A percentile compares a stretch with the other conserved stretches of the same genome.
These are phyloP conservation scores for Priceomyces melissophilus DNA, from an alignment of 805 yeast species.

Conservation along the genomic window DNA sequence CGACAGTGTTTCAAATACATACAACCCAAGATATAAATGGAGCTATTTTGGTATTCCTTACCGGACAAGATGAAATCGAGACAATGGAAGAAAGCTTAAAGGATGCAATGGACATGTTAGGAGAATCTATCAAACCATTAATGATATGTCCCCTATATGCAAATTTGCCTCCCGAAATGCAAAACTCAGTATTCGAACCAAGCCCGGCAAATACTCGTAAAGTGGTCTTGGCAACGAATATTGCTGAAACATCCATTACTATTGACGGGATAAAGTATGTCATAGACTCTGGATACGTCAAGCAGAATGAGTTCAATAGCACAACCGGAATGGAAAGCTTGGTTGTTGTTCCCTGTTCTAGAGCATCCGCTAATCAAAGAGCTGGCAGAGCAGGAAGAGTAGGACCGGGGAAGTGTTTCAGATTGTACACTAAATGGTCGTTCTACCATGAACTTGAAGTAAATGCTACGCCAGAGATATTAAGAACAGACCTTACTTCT, in stretches of 20 bases:
- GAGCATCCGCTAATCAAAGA: constrained; percentile 45
- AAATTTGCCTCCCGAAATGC: constrained; percentile 82
- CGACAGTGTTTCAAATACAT: constrained; percentile 86
- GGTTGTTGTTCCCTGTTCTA: constrained; percentile 43
- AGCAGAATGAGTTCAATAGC: constrained; percentile 41
- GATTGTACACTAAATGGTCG: constrained; percentile 83
- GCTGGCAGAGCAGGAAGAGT: constrained; percentile 49
- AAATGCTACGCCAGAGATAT: constrained; percentile 88
- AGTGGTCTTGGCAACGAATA: constrained; percentile 91
- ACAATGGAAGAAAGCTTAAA: constrained; percentile 65
- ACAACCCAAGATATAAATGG: constrained; percentile 62
- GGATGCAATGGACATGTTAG: constrained; percentile 64
- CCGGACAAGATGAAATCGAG: constrained; percentile 97
- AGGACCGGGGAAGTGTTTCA: constrained; percentile 52
- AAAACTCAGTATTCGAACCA: constrained; percentile 77
- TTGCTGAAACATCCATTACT: constrained; percentile 54
- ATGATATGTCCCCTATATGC: constrained; percentile 87
- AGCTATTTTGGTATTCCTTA: constrained; percentile 84
- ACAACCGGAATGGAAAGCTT: constrained; percentile 44
- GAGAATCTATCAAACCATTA: constrained; percentile 57
- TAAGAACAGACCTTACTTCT: constrained; percentile 74
- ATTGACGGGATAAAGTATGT: constrained; percentile 42
- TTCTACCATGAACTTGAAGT: constrained; percentile 72
- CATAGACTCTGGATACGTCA: constrained; percentile 45
- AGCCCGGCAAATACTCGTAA: constrained; percentile 79